Evolutionary conservation across 2,329 filamentous ascomycete genomes (phyloP).

Genomic region (Pezicula carpinea): DNA sequence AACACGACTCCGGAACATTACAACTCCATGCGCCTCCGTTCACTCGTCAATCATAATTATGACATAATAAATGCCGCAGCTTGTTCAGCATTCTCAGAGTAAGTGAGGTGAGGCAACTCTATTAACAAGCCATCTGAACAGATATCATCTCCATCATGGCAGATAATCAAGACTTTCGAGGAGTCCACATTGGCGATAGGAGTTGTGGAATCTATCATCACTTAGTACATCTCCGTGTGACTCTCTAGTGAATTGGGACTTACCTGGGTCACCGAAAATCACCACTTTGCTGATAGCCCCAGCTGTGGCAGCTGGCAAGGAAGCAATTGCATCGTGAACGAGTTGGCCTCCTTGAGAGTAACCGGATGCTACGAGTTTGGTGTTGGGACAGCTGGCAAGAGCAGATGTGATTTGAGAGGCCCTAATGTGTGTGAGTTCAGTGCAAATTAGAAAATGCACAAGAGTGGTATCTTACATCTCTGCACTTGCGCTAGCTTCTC

Average conservation of each 20-base stretch:
- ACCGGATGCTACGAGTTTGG: conserved; percentile 35
- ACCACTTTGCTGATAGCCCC: conserved; percentile 34
- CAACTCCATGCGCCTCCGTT: not conserved
- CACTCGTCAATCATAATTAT: not conserved
- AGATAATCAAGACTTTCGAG: conserved; percentile 37
- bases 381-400: conserved; percentile 30
- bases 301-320: conserved; percentile 23
- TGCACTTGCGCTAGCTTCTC: conserved; percentile 18
- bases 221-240: not conserved
- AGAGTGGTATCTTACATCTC: conserved; percentile 19
- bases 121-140: conserved; percentile 41
- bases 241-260: conserved; percentile 10
- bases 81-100: conserved; percentile 30
- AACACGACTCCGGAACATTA: no score
- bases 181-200: conserved; percentile 19
- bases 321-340: conserved; percentile 34
- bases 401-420: conserved; percentile 29
- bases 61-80: conserved; percentile 32
- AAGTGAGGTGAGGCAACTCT: conserved; percentile 35
- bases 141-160: conserved; percentile 45
- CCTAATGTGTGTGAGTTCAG: conserved; percentile 7
- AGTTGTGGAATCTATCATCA: conserved; percentile 13
- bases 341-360: conserved; percentile 41
- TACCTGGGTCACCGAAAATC: conserved; percentile 39
- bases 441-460: not conserved